phyloP scores from a whole-genome alignment of 345 rosid genomes.

The Populus ilicifolia region DNA sequence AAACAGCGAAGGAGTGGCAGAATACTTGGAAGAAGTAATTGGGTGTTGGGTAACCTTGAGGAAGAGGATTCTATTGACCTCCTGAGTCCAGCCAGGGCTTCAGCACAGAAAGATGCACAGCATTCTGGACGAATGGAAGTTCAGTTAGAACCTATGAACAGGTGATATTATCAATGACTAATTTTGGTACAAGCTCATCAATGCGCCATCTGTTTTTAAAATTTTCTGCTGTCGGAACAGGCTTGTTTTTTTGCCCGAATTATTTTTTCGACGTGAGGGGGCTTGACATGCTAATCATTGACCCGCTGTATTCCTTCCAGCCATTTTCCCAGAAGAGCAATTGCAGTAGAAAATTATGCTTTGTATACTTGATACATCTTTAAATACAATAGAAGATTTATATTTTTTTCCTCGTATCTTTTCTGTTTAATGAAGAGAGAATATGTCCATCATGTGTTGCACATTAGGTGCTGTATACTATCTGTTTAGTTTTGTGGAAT shows the following conservation, averaged over 20 bases:
- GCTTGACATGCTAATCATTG: neutral
- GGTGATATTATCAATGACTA: conserved; percentile 34
- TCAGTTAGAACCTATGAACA: conserved; percentile 80
- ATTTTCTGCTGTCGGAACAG: conserved; percentile 11
- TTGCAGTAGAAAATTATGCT: conserved; percentile 20
- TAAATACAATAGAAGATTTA: conserved; percentile 27
- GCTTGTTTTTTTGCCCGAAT: conserved; percentile 11
- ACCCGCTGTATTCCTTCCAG: conserved; percentile 4
- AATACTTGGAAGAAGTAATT: conserved; percentile 52
- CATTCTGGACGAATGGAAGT: conserved; percentile 63
- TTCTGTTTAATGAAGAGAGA: neutral
- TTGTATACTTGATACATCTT: conserved; percentile 37
- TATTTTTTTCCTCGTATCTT: conserved; percentile 5
- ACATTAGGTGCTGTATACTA: neutral
- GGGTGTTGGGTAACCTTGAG: conserved; percentile 74
- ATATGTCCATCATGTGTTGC: neutral
- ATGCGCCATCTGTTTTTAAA: conserved; percentile 21
- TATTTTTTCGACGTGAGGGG: conserved; percentile 15
- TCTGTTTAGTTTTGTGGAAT: neutral
- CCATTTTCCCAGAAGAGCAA: conserved; percentile 12
- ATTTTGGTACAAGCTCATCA: conserved; percentile 7
- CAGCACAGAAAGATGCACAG: conserved; percentile 40
- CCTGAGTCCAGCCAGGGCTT: conserved; percentile 44
- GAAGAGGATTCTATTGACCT: conserved; percentile 85
- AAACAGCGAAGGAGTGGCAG: conserved; percentile 44